phyloP scores from a whole-genome alignment of 106 monocot species.

The Allium cepa region DNA sequence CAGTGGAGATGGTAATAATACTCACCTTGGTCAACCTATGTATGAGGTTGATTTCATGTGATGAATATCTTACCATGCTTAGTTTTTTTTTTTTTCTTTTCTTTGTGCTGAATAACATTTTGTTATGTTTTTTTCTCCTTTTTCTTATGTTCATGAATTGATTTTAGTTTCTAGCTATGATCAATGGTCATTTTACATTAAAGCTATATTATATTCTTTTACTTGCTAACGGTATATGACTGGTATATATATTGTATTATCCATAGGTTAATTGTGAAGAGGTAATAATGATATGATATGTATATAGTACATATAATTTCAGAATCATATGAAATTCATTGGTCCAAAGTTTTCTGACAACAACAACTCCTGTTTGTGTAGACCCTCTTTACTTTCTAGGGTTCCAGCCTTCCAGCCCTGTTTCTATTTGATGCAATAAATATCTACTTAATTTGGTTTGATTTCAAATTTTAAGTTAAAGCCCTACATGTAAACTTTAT shows the following conservation, averaged over 20 bases:
- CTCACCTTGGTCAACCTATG: conserved; percentile 6
- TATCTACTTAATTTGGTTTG: too few relatives aligned
- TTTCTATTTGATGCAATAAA: too few relatives aligned
- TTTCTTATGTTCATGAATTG: too few relatives aligned
- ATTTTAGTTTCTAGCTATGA: too few relatives aligned
- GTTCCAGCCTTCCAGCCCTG: not conserved
- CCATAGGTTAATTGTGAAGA: not conserved
- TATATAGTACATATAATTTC: not conserved
- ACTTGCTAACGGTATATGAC: too few relatives aligned
- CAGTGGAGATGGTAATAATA: not conserved
- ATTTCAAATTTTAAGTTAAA: too few relatives aligned
- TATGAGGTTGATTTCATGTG: conserved; percentile 16
- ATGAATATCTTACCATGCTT: not conserved
- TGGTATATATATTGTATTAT: too few relatives aligned
- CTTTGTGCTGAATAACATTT: conserved; percentile 4
- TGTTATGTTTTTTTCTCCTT: not conserved
- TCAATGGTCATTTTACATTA: too few relatives aligned
- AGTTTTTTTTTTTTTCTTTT: not conserved
- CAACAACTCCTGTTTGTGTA: conserved; percentile 3
- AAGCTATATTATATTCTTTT: too few relatives aligned
- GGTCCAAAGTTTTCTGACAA: conserved; percentile 12
- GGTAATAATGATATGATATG: not conserved
- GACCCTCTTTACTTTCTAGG: not conserved
- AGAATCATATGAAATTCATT: conserved; percentile 9
- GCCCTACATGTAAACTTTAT: too few relatives aligned